A percentile compares a stretch with the other conserved stretches of the same genome.
These are phyloP conservation scores for Royoungia palumana DNA, from an alignment of 768 basidiomycete species.

Conservation along the genomic window DNA sequence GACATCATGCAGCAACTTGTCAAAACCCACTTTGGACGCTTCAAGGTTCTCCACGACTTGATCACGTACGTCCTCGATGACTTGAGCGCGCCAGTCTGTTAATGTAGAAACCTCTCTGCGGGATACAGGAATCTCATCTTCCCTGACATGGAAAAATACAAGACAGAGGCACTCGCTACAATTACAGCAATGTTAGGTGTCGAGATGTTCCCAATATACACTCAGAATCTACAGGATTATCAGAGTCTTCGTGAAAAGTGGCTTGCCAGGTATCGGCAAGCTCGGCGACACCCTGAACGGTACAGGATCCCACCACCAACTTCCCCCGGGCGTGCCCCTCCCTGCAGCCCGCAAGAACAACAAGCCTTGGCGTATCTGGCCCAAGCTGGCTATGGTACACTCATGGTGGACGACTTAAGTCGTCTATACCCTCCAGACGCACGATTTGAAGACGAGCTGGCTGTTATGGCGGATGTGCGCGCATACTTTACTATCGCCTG, in stretches of 20 bases:
- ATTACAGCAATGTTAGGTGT: constrained; percentile 35
- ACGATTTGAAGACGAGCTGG: constrained; percentile 41
- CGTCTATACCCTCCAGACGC: constrained; percentile 23
- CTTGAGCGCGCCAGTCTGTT: neutral
- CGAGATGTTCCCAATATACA: constrained; percentile 40
- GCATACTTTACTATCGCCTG: constrained; percentile 56
- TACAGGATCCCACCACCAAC: too few relatives aligned
- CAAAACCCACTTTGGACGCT: constrained; percentile 39
- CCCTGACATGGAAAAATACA: constrained; percentile 29
- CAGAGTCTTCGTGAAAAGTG: constrained; percentile 20
- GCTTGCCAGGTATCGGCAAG: constrained; percentile 23
- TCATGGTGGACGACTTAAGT: constrained; percentile 24
- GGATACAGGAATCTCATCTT: constrained; percentile 25
- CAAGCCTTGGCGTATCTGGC: constrained; percentile 29
- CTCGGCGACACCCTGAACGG: constrained; percentile 3
- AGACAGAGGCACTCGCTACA: constrained; percentile 17
- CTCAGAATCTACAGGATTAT: constrained; percentile 31
- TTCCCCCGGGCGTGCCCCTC: too few relatives aligned
- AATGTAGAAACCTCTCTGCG: neutral
- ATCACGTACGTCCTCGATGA: constrained; percentile 32
- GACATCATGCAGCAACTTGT: constrained; percentile 29
- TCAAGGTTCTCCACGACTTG: constrained; percentile 32
- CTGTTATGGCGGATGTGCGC: constrained; percentile 51
- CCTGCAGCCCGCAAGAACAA: neutral
- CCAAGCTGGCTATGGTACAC: constrained; percentile 25